phyloP scores from a whole-genome alignment of 2,329 filamentous ascomycete species.

The Exophiala lecanii-corni region DNA sequence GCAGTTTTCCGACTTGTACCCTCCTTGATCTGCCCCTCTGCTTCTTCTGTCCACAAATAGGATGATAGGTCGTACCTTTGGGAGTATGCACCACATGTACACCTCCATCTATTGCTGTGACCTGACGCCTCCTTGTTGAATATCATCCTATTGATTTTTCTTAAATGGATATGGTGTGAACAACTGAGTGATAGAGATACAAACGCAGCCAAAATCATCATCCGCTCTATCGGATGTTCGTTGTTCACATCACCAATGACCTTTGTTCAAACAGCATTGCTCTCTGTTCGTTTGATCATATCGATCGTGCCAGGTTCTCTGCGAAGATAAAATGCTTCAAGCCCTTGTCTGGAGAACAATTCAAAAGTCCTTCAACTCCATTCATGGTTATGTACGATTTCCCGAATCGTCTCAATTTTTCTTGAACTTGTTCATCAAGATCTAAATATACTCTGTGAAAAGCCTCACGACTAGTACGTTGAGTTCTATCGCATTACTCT shows the following conservation, averaged over 20 bases:
- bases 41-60: background rate
- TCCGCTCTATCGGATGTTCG: background rate
- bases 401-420: no score
- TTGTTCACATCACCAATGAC: no score
- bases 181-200: background rate
- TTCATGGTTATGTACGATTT: no score
- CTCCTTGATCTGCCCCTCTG: background rate
- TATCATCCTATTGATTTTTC: background rate
- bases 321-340: slow-evolving; percentile 11
- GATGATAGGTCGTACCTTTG: slow-evolving; percentile 1
- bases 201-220: background rate
- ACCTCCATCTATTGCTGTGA: background rate
- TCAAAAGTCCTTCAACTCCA: slow-evolving; percentile 8
- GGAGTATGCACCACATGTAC: background rate
- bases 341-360: slow-evolving; percentile 1
- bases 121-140: background rate
- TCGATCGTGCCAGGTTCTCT: background rate
- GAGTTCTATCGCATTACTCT: no score
- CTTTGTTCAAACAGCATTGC: no score
- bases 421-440: no score
- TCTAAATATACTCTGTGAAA: no score
- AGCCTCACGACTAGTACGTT: no score
- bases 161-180: background rate
- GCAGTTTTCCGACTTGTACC: no score
- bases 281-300: no score